A percentile compares a stretch with the other conserved stretches of the same genome.
phyloP scores from a whole-genome alignment of 2,329 filamentous ascomycete species.

The Colletotrichum graminicola region DNA sequence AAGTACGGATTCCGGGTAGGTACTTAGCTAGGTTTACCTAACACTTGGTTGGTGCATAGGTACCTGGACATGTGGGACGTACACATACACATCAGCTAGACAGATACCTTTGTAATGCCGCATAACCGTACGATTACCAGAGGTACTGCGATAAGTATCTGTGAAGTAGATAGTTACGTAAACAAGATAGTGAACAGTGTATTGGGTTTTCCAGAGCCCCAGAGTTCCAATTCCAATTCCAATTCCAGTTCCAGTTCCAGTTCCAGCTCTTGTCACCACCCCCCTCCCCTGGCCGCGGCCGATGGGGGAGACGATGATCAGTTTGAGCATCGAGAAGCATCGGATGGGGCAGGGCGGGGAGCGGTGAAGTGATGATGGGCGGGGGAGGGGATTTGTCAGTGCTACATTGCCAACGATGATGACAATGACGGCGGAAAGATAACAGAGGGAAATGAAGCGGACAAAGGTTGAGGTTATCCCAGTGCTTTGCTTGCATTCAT shows the following conservation, averaged over 20 bases:
- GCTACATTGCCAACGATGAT: not conserved
- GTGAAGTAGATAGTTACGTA: no score
- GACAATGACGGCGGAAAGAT: not conserved
- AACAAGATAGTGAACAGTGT: no score
- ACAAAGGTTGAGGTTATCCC: not conserved
- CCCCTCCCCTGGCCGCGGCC: constrained; percentile 1
- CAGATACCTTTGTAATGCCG: no score
- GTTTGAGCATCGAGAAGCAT: constrained; percentile 25
- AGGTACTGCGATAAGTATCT: no score
- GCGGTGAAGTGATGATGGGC: constrained; percentile 5
- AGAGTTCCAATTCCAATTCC: not conserved
- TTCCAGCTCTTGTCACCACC: not conserved
- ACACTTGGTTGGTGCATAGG: no score
- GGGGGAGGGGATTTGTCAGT: not conserved
- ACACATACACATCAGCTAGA: no score
- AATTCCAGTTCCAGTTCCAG: not conserved
- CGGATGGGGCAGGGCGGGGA: constrained; percentile 10
- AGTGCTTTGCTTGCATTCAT: not conserved
- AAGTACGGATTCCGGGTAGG: not conserved
- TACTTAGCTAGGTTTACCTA: no score
- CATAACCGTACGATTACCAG: no score
- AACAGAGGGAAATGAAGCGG: not conserved
- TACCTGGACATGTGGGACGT: no score
- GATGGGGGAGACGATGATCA: constrained; percentile 10
- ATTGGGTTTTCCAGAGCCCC: not conserved